Conservation (phyloP, 2,329 filamentous ascomycete species). For the Arthrobotrys pseudoclavata region DNA sequence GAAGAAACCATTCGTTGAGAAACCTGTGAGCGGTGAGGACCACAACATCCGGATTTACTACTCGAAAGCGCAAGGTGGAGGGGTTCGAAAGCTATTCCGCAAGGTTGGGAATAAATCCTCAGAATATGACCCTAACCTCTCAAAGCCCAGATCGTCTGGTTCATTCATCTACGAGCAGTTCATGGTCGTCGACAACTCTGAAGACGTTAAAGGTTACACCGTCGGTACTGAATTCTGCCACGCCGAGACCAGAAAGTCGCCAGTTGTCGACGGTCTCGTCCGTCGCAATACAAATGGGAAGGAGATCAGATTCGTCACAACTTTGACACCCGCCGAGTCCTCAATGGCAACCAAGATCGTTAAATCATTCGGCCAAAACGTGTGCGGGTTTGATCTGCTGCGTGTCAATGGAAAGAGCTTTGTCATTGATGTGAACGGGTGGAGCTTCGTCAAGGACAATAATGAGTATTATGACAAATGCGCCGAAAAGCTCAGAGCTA, state of each 20-base stretch:
- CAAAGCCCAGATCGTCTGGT: conserved; percentile 79
- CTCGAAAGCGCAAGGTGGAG: conserved; percentile 85
- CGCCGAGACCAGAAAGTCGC: conserved; percentile 95
- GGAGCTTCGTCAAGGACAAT: conserved; percentile 99
- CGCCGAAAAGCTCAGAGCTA: conserved; percentile 84
- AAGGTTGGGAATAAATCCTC: conserved; percentile 99
- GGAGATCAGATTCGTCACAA: conserved; percentile 94
- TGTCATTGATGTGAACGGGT: conserved; percentile 98
- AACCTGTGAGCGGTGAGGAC: conserved; percentile 97
- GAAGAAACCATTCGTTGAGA: conserved; percentile 96
- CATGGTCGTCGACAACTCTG: conserved; percentile 93
- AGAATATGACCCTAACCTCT: conserved; percentile 85
- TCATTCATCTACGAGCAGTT: conserved; percentile 99
- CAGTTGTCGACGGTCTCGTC: conserved; percentile 95
- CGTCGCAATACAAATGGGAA: conserved; percentile 97
- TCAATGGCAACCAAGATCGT: conserved; percentile 91
- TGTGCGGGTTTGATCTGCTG: conserved; percentile 95
- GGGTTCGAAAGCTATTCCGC: conserved; percentile 90
- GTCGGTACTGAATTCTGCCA: conserved; percentile 94
- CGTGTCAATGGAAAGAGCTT: conserved; percentile 90
- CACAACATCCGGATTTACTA: conserved; percentile 99
- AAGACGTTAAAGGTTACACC: conserved; percentile 98
- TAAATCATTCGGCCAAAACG: conserved; percentile 89
- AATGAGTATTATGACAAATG: conserved; percentile 97
- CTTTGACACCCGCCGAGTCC: conserved; percentile 82